Conservation (phyloP, 371 early-diverging fungal species). For the Thermomucor indicae-seudaticae region DNA sequence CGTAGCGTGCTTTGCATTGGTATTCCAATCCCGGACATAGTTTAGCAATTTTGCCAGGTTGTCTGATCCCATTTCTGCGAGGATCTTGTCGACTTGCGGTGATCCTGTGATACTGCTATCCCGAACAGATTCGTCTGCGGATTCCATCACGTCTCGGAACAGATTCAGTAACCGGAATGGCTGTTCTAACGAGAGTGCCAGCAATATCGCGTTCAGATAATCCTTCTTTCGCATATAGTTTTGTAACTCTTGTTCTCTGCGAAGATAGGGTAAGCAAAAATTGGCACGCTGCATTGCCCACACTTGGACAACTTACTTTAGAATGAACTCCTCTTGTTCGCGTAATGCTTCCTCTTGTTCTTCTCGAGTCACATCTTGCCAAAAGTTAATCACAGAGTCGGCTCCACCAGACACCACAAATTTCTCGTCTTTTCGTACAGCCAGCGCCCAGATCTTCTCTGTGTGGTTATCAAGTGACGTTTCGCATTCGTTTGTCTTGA, state of each 20-base stretch:
- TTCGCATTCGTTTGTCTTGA: slow-evolving; percentile 85
- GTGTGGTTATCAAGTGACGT: slow-evolving; percentile 90
- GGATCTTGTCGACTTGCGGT: slow-evolving; percentile 59
- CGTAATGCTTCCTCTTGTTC: slow-evolving; percentile 69
- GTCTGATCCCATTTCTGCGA: slow-evolving; percentile 50
- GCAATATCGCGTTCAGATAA: slow-evolving; percentile 85
- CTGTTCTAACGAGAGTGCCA: slow-evolving; percentile 89
- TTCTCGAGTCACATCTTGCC: slow-evolving; percentile 87
- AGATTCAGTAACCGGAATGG: slow-evolving; percentile 78
- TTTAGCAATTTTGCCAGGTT: slow-evolving; percentile 71
- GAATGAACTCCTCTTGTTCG: slow-evolving; percentile 65
- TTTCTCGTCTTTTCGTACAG: slow-evolving; percentile 72
- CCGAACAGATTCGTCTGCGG: slow-evolving; percentile 40
- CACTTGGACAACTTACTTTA: slow-evolving; percentile 41
- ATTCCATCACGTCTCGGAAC: slow-evolving; percentile 63
- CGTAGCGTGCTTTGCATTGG: slow-evolving; percentile 75
- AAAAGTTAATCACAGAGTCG: slow-evolving; percentile 85
- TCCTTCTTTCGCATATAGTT: slow-evolving; percentile 84
- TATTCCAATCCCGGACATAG: slow-evolving; percentile 96
- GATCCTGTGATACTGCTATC: slow-evolving; percentile 59
- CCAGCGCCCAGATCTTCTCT: slow-evolving; percentile 92
- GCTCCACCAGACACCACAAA: slow-evolving; percentile 83
- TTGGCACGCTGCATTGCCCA: neutral
- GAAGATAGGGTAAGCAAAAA: slow-evolving; percentile 3
- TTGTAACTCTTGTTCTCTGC: slow-evolving; percentile 86